Percentiles rank a stretch among this genome's conserved stretches.
Evolutionary conservation across 805 yeast species (phyloP).

Genomic region (Candida bentonensis): DNA sequence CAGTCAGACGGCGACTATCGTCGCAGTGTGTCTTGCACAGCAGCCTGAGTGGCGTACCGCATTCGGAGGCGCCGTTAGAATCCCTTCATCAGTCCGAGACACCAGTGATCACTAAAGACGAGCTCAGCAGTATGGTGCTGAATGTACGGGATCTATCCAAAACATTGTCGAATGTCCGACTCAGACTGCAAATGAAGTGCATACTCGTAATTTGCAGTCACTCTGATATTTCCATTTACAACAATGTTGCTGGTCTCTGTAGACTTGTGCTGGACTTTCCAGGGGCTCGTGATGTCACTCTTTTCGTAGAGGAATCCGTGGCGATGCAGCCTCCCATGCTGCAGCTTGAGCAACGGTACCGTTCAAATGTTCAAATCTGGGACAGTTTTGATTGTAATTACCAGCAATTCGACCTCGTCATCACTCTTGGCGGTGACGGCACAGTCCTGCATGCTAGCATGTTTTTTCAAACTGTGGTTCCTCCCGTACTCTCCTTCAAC

Average conservation of each 20-base stretch:
- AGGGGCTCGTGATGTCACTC: background rate
- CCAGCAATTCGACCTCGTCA: slow-evolving; percentile 53
- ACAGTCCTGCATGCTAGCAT: slow-evolving; percentile 84
- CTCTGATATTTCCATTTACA: background rate
- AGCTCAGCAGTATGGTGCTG: background rate
- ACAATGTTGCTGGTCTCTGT: background rate
- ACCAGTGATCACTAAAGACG: background rate
- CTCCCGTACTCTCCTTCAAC: slow-evolving; percentile 82
- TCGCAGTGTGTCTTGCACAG: too few species aligned
- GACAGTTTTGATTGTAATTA: slow-evolving; percentile 16
- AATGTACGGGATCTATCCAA: background rate
- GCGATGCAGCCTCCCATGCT: background rate
- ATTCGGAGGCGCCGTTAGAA: too few species aligned
- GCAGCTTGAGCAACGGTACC: background rate
- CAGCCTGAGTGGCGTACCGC: too few species aligned
- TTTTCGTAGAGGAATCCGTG: background rate
- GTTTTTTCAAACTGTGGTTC: slow-evolving; percentile 70
- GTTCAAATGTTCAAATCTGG: background rate
- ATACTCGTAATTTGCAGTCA: background rate
- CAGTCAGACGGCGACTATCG: too few species aligned
- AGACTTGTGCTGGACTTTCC: background rate
- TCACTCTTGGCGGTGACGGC: slow-evolving; percentile 97
- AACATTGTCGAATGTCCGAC: background rate
- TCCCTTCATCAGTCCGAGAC: too few species aligned
- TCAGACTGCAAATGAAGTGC: background rate